Conservation (phyloP, 148 eudicot genomes). For the Camellia japonica region DNA sequence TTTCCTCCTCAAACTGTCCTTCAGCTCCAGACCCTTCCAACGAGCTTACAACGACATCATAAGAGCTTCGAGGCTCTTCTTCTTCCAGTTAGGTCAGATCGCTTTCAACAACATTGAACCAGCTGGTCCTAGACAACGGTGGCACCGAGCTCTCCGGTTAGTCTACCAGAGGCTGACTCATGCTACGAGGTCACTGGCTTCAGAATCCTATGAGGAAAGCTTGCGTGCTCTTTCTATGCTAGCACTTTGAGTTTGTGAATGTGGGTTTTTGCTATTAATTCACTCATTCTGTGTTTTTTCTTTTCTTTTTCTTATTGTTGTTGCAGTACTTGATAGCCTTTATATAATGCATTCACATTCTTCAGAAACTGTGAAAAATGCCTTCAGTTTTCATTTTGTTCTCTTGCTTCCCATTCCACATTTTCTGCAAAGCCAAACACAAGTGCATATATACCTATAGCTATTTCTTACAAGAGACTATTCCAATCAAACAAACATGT, state of each 20-base stretch:
- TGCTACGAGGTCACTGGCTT: slow-evolving; percentile 2
- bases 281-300: too few species aligned
- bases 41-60: slow-evolving; percentile 18
- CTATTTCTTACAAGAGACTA: too few species aligned
- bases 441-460: too few species aligned
- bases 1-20: slow-evolving; percentile 23
- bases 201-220: slow-evolving; percentile 34
- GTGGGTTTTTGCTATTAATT: too few species aligned
- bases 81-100: slow-evolving; percentile 40
- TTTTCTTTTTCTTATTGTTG: too few species aligned
- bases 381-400: too few species aligned
- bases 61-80: slow-evolving; percentile 25
- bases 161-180: slow-evolving; percentile 22
- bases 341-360: too few species aligned
- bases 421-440: too few species aligned
- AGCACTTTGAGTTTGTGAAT: slow-evolving; percentile 33
- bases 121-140: slow-evolving; percentile 13
- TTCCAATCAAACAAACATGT: too few species aligned
- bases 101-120: slow-evolving; percentile 9
- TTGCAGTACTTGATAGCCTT: too few species aligned
- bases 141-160: slow-evolving; percentile 44
- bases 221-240: slow-evolving; percentile 38
- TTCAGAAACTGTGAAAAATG: too few species aligned
- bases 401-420: too few species aligned
- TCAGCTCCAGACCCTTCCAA: slow-evolving; percentile 25